These are phyloP conservation scores for Lathyrus aphaca DNA, from an alignment of 306 rosid species.

Conservation along the genomic window DNA sequence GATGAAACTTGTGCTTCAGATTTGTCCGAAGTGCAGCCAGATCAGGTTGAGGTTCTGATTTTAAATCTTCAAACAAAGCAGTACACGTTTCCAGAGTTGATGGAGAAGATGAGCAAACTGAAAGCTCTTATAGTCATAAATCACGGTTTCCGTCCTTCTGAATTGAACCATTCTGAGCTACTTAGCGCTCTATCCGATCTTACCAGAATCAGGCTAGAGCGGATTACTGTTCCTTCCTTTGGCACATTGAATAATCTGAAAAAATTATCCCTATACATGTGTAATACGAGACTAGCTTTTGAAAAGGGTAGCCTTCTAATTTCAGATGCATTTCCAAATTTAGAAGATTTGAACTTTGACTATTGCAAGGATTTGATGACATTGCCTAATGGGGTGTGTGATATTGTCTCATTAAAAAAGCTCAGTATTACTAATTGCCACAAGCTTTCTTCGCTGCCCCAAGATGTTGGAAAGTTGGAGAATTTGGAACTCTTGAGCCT, in stretches of 20 bases:
- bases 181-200: conserved; percentile 44
- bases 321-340: conserved; percentile 50
- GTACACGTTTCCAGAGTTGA: conserved; percentile 45
- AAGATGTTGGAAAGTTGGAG: conserved; percentile 47
- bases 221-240: conserved; percentile 54
- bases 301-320: conserved; percentile 30
- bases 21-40: conserved; percentile 39
- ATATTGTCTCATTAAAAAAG: conserved; percentile 45
- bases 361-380: conserved; percentile 52
- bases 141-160: conserved; percentile 41
- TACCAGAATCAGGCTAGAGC: conserved; percentile 58
- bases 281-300: conserved; percentile 53
- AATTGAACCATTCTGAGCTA: conserved; percentile 42
- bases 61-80: conserved; percentile 49
- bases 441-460: conserved; percentile 51
- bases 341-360: conserved; percentile 58
- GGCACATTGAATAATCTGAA: conserved; percentile 42
- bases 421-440: conserved; percentile 66
- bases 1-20: conserved; percentile 50
- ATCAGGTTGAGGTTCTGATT: conserved; percentile 54
- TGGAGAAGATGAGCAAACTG: conserved; percentile 49
- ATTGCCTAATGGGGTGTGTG: conserved; percentile 52
- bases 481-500: conserved; percentile 59
- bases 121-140: conserved; percentile 57
- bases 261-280: conserved; percentile 62